Evolutionary conservation across 2,329 filamentous ascomycete species (phyloP).

Genomic region (Teratosphaeria zuluensis): DNA sequence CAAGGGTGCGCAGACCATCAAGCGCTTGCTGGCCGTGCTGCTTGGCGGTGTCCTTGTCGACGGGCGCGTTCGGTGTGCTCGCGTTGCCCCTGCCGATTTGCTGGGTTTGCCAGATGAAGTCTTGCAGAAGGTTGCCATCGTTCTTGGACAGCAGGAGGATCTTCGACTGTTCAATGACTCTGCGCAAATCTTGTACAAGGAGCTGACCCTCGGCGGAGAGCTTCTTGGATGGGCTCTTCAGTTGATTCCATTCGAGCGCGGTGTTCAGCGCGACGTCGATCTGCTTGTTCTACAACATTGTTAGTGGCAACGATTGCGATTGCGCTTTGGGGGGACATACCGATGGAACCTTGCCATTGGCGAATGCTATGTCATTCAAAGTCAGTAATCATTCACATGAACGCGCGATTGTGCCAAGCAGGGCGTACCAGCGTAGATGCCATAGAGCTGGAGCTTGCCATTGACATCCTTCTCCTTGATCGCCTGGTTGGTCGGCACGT

Average conservation of each 20-base stretch:
- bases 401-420: background rate
- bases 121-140: conserved; percentile 83
- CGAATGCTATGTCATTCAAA: conserved; percentile 52
- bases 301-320: background rate
- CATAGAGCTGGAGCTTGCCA: conserved; percentile 88
- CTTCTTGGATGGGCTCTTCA: conserved; percentile 61
- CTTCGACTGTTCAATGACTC: conserved; percentile 79
- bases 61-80: conserved; percentile 51
- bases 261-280: conserved; percentile 93
- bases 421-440: conserved; percentile 59
- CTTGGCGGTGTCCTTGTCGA: conserved; percentile 67
- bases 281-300: conserved; percentile 64
- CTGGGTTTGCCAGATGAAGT: conserved; percentile 93
- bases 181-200: conserved; percentile 67
- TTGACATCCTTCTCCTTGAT: conserved; percentile 79
- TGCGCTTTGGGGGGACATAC: conserved; percentile 39
- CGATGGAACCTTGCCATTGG: conserved; percentile 82
- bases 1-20: conserved; percentile 77
- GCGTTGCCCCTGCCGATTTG: conserved; percentile 58
- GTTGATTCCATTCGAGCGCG: conserved; percentile 60
- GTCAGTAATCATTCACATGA: conserved; percentile 6
- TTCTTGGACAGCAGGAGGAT: conserved; percentile 84
- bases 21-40: conserved; percentile 77
- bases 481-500: conserved; percentile 63
- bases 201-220: conserved; percentile 73